Evolutionary conservation across 495 filamentous ascomycete species (phyloP).

Genomic region (Parmelia sp.): DNA sequence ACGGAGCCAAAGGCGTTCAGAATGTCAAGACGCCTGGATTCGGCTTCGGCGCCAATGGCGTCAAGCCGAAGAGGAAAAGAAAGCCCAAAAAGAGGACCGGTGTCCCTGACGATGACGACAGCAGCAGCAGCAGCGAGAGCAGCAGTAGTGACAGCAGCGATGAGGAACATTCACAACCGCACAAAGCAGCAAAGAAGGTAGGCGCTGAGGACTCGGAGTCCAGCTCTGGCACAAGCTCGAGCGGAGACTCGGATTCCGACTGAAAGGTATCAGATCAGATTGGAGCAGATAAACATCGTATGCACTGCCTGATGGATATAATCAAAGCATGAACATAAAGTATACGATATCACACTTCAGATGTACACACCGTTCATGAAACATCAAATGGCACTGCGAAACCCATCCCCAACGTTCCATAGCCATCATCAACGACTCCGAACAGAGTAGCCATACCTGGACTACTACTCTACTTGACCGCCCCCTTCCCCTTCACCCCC

Average conservation of each 20-base stretch:
- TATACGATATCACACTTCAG: too few relatives aligned
- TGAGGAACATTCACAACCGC: neutral
- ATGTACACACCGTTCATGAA: neutral
- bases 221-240: conserved; percentile 1
- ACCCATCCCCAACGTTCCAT: neutral
- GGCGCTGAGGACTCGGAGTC: conserved; percentile 2
- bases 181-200: neutral
- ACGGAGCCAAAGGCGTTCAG: neutral
- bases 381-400: too few relatives aligned
- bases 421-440: neutral
- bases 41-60: conserved; percentile 22
- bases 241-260: neutral
- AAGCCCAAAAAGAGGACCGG: conserved; percentile 38
- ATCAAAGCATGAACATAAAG: neutral
- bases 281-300: neutral
- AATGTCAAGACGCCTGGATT: neutral
- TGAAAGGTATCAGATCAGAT: too few relatives aligned
- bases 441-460: neutral
- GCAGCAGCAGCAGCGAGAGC: conserved; percentile 31
- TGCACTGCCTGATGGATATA: neutral
- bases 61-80: conserved; percentile 54
- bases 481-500: neutral
- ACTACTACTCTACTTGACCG: neutral
- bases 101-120: conserved; percentile 34
- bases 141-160: conserved; percentile 19